Percentiles rank a stretch among this genome's conserved stretches.
Conservation (phyloP, 23 red algal species). For the Chondrus crispus region DNA sequence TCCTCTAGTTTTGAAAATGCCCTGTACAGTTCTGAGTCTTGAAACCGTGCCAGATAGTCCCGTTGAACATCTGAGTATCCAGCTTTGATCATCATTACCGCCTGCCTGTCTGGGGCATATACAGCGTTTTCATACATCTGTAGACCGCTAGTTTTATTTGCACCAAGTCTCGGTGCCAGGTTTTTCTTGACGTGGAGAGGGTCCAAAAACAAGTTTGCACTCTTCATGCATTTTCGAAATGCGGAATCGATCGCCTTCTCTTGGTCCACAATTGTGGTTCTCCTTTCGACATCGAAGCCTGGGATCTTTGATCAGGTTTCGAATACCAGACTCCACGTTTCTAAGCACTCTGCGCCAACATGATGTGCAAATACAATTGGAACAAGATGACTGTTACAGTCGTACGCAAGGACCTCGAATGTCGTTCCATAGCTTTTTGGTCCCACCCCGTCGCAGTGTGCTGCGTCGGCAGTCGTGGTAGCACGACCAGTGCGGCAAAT, state of each 20-base stretch:
- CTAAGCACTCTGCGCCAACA: background rate
- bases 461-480: background rate
- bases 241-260: background rate
- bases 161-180: background rate
- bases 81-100: background rate
- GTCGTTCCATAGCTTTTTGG: constrained; percentile 4
- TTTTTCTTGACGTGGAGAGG: background rate
- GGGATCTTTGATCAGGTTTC: background rate
- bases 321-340: background rate
- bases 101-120: background rate
- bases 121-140: background rate
- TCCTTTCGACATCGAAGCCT: background rate
- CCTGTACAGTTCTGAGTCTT: background rate
- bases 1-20: background rate
- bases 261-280: constrained; percentile 2
- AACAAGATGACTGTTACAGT: background rate
- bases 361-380: background rate
- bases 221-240: background rate
- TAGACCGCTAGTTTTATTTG: background rate
- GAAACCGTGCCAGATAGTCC: background rate
- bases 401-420: background rate
- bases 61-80: background rate
- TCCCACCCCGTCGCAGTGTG: background rate
- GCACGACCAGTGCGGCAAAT: background rate
- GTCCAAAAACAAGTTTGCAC: background rate